Percentiles rank a stretch among this genome's conserved stretches.
Conservation (phyloP, 192 early-diverging fungal species). For the Rhizophagus sp. region DNA sequence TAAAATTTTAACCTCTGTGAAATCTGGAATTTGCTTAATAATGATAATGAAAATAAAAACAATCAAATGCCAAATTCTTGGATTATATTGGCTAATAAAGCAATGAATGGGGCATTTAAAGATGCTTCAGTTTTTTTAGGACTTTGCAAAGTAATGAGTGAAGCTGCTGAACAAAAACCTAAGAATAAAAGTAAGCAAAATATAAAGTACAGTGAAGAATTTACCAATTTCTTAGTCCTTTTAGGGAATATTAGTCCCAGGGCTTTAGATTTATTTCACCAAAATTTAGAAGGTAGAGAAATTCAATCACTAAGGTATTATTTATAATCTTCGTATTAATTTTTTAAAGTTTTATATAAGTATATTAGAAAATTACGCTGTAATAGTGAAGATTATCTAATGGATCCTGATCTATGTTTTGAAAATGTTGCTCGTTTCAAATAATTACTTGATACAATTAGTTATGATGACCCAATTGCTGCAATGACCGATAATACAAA, state of each 20-base stretch:
- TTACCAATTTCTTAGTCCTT: background rate
- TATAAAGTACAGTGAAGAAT: background rate
- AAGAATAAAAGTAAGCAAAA: background rate
- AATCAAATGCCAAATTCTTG: background rate
- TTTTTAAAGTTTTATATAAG: no score
- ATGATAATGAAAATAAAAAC: background rate
- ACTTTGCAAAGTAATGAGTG: background rate
- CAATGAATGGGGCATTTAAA: background rate
- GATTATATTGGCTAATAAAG: background rate
- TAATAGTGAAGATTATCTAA: background rate
- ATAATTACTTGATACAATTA: background rate
- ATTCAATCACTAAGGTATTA: background rate
- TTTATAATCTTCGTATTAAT: no score
- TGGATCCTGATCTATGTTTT: conserved; percentile 3
- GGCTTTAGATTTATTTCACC: background rate
- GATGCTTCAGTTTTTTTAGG: background rate
- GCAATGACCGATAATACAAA: background rate
- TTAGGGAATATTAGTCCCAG: background rate
- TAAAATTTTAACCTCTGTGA: background rate
- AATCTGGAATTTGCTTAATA: background rate
- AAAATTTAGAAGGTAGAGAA: background rate
- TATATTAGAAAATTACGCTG: no score
- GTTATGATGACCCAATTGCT: no score
- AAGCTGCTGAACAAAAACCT: background rate
- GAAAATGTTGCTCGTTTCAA: background rate